A percentile compares a stretch with the other conserved stretches of the same genome.
phyloP scores from a whole-genome alignment of 2,329 filamentous ascomycete genomes.

The Aspergillus brunneoviolaceus region DNA sequence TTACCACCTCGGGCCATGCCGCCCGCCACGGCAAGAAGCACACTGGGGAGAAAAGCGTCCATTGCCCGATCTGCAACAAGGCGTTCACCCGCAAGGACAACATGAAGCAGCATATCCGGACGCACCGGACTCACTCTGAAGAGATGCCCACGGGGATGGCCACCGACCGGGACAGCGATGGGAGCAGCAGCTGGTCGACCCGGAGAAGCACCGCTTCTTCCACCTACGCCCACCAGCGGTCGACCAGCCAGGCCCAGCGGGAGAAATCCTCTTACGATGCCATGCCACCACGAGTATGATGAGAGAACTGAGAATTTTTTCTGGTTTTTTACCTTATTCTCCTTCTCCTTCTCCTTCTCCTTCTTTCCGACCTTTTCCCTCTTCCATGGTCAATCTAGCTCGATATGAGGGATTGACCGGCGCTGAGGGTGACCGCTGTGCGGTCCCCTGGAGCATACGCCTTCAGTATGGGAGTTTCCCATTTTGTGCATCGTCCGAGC shows the following conservation, averaged over 20 bases:
- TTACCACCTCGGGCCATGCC: slow-evolving; percentile 66
- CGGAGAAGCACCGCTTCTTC: slow-evolving; percentile 12
- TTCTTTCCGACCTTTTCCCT: background rate
- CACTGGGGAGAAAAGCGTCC: slow-evolving; percentile 67
- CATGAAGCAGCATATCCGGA: slow-evolving; percentile 68
- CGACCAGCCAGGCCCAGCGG: slow-evolving; percentile 15
- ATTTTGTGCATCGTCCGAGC: slow-evolving; percentile 9
- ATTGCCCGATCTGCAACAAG: slow-evolving; percentile 66
- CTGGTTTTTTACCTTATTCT: background rate
- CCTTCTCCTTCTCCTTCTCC: background rate
- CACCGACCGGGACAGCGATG: slow-evolving; percentile 16
- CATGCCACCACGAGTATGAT: slow-evolving; percentile 11
- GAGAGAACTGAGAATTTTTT: background rate
- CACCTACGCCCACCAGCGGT: slow-evolving; percentile 20
- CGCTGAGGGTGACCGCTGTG: slow-evolving; percentile 15
- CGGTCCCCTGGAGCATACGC: slow-evolving; percentile 11
- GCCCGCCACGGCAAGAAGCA: slow-evolving; percentile 69
- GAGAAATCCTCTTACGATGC: slow-evolving; percentile 15
- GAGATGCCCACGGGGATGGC: slow-evolving; percentile 27
- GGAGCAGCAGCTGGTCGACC: slow-evolving; percentile 12
- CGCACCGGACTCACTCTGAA: slow-evolving; percentile 48
- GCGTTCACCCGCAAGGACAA: slow-evolving; percentile 69
- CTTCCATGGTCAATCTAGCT: background rate
- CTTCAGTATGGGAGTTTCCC: background rate
- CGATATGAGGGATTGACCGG: background rate